Conservation (phyloP, 2,329 filamentous ascomycete genomes). For the Endoconidiophora laricicola region DNA sequence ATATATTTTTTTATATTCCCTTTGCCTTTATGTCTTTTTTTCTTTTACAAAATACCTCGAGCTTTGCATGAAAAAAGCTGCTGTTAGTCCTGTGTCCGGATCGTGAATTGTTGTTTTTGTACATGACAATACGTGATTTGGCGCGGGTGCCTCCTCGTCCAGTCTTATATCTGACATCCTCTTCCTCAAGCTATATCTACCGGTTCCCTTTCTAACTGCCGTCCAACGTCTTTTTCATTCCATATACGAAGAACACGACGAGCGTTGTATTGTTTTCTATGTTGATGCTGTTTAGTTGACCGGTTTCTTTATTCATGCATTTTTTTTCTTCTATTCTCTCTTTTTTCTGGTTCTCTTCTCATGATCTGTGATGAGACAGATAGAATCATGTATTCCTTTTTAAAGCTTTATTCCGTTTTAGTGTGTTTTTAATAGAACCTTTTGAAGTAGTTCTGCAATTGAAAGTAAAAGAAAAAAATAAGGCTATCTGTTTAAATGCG, state of each 20-base stretch:
- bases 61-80: neutral
- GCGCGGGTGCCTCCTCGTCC: too few relatives aligned
- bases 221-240: neutral
- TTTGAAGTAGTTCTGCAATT: neutral
- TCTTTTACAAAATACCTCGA: slow-evolving; percentile 8
- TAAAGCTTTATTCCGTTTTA: neutral
- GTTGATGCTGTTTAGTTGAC: neutral
- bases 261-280: too few relatives aligned
- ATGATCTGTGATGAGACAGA: neutral
- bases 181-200: too few relatives aligned
- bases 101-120: too few relatives aligned
- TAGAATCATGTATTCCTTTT: neutral
- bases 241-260: too few relatives aligned
- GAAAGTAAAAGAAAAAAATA: too few relatives aligned
- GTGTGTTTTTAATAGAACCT: neutral
- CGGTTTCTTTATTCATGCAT: neutral
- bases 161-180: too few relatives aligned
- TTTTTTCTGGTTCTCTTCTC: neutral
- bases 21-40: slow-evolving; percentile 5
- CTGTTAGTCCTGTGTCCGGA: too few relatives aligned
- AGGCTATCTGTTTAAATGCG: too few relatives aligned
- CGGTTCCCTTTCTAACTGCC: too few relatives aligned
- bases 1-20: slow-evolving; percentile 8
- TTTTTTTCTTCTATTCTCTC: neutral
- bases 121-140: too few relatives aligned